These are phyloP conservation scores for Beauveria caledonica DNA, from an alignment of 2,329 filamentous ascomycete genomes.

Conservation along the genomic window DNA sequence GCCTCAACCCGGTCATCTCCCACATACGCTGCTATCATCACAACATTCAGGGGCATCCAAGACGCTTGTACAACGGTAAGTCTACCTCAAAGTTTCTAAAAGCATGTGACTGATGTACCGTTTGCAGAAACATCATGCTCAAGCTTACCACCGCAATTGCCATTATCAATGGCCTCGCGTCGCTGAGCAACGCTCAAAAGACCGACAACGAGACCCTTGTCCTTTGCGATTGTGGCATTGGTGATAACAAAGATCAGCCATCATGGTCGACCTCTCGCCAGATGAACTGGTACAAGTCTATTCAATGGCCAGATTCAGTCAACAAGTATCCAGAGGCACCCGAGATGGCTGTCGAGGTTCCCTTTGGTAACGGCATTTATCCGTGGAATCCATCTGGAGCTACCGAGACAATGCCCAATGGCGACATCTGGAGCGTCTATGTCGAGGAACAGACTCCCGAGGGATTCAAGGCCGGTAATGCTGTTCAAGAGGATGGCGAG, in stretches of 20 bases:
- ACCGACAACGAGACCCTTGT: constrained; percentile 29
- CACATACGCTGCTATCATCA: not conserved
- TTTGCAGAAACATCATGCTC: not conserved
- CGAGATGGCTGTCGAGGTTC: constrained; percentile 31
- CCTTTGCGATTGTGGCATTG: constrained; percentile 35
- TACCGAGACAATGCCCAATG: constrained; percentile 30
- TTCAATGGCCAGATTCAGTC: constrained; percentile 28
- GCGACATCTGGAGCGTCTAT: constrained; percentile 33
- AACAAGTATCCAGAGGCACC: constrained; percentile 28
- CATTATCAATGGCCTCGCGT: constrained; percentile 6
- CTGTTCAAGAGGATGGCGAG: constrained; percentile 31
- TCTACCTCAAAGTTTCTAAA: not conserved
- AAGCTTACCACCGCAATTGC: constrained; percentile 16
- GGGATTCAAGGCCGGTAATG: constrained; percentile 31
- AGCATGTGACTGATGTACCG: not conserved
- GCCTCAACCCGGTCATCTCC: not conserved
- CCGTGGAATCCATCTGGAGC: constrained; percentile 30
- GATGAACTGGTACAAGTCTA: constrained; percentile 35
- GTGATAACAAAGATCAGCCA: constrained; percentile 30
- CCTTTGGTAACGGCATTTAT: constrained; percentile 29
- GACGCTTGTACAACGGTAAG: not conserved
- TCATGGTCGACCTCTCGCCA: constrained; percentile 36
- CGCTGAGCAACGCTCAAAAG: constrained; percentile 18
- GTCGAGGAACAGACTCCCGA: constrained; percentile 33
- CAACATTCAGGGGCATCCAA: not conserved